Evolutionary conservation across 257 asterid species (phyloP), one percentile per base, ranked within the genome.

Genomic region (Nicotiana undulata): DNA sequence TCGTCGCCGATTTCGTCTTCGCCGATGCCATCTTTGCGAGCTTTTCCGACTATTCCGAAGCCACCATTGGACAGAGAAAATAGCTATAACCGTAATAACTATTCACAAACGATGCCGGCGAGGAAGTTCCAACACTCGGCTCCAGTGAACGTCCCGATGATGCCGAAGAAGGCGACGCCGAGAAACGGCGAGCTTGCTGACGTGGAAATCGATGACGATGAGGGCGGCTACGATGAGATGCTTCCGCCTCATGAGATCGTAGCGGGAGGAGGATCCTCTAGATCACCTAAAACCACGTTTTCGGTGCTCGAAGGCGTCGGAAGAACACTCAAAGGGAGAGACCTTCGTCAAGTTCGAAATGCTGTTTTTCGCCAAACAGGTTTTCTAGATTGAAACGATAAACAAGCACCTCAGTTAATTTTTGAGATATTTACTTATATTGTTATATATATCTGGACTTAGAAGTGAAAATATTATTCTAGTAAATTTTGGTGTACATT

Each of bases 241-340:
- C 85, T 93, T 82, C 98, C 98, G 82, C 98, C 98, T 77, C 98
- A 93, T 76, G 98, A 93, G 90, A 89, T 90, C 52, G 91, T 90
- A 55, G 97, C 94, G 2, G 20, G 77, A 58, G 90, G 93, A 81
- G 93, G 90, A 78, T 86, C 90, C 72, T 63, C 88, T 59, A 84
- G 85, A 65, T 84, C 89, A 46, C 86, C 87, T 34, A 88, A 84
- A 28, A 89, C 87, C 0, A 83, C 93, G 16, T 89, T 92, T 77
- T 93, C 98, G 5, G 92, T 93, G 82, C 90, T 92, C 9, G 98
- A 92, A 77, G 98, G 98, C 60, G 93, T 84, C 3, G 98, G 97
- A 75, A 87, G 98, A 81, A 93, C 98, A 10, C 95, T 93, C 55
- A 93, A 93, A 85, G 98, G 98, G 76, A 88, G 98, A 79, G 98